A percentile compares a stretch with the other conserved stretches of the same genome.
Conservation (phyloP, 148 eudicot genomes). For the Chenopodium formosanum region DNA sequence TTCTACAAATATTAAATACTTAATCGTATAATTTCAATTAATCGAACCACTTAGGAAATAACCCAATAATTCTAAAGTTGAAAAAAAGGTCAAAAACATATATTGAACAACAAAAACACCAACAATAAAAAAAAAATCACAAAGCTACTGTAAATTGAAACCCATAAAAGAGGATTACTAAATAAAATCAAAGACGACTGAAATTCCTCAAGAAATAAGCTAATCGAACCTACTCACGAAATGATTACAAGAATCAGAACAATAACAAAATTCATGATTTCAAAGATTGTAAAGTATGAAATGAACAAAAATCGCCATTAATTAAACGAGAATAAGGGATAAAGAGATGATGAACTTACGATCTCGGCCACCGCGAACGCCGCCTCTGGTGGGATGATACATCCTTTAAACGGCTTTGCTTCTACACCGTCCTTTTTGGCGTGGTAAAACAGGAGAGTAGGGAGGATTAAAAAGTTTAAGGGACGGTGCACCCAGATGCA, state of each 20-base stretch:
- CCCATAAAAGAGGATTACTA: neutral
- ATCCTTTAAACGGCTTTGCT: constrained; percentile 23
- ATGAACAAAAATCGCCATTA: neutral
- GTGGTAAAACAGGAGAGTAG: too few species aligned
- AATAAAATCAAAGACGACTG: neutral
- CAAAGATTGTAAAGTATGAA: neutral
- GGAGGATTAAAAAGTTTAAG: too few species aligned
- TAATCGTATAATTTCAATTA: too few species aligned
- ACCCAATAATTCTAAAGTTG: too few species aligned
- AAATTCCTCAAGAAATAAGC: neutral
- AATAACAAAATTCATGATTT: neutral
- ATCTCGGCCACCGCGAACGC: constrained; percentile 98
- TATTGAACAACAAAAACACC: neutral
- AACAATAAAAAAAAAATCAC: neutral
- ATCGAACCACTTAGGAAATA: neutral
- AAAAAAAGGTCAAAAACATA: neutral
- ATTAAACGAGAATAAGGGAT: constrained; percentile 17
- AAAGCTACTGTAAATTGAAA: neutral
- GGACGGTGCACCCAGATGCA: too few species aligned
- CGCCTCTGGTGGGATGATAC: constrained; percentile 96
- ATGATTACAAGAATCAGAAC: too few species aligned
- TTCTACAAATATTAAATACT: too few species aligned
- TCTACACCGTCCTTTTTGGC: neutral
- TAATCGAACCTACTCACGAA: neutral
- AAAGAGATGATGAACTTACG: constrained; percentile 49